Conservation (phyloP, 805 yeast genomes). For the Candida ovalis region DNA sequence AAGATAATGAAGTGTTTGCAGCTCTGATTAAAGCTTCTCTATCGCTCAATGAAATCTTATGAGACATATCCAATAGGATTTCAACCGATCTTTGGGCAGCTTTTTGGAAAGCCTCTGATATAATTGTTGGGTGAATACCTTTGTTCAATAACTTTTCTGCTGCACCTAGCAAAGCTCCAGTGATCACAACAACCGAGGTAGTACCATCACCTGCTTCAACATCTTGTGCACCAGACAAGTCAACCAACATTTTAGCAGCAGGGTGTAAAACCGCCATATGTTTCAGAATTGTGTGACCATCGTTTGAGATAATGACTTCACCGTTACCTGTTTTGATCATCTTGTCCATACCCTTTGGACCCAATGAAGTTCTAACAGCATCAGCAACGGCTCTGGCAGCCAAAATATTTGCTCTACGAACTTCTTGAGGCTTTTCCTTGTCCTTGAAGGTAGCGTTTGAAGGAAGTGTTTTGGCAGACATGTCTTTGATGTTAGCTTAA, state of each 20-base stretch:
- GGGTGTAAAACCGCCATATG: slow-evolving; percentile 99
- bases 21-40: slow-evolving; percentile 84
- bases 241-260: slow-evolving; percentile 96
- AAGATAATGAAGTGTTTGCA: slow-evolving; percentile 88
- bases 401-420: slow-evolving; percentile 78
- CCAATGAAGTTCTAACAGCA: slow-evolving; percentile 91
- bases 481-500: neutral
- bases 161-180: slow-evolving; percentile 93
- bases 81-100: slow-evolving; percentile 84
- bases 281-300: slow-evolving; percentile 93
- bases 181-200: slow-evolving; percentile 91
- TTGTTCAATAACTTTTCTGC: slow-evolving; percentile 85
- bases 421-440: slow-evolving; percentile 94
- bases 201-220: slow-evolving; percentile 99
- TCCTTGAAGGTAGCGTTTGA: slow-evolving; percentile 88
- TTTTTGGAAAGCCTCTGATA: slow-evolving; percentile 88
- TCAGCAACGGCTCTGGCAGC: slow-evolving; percentile 96
- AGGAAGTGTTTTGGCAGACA: slow-evolving; percentile 33
- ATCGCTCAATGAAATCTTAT: slow-evolving; percentile 72
- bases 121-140: slow-evolving; percentile 93
- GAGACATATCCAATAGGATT: slow-evolving; percentile 79
- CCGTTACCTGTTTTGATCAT: slow-evolving; percentile 95
- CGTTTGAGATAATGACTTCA: slow-evolving; percentile 91
- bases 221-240: slow-evolving; percentile 96
- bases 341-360: slow-evolving; percentile 99